Percentiles rank a stretch among this genome's conserved stretches.
These are phyloP conservation scores for Geoglossum glabrum DNA, from an alignment of 495 filamentous ascomycete species.

Conservation along the genomic window DNA sequence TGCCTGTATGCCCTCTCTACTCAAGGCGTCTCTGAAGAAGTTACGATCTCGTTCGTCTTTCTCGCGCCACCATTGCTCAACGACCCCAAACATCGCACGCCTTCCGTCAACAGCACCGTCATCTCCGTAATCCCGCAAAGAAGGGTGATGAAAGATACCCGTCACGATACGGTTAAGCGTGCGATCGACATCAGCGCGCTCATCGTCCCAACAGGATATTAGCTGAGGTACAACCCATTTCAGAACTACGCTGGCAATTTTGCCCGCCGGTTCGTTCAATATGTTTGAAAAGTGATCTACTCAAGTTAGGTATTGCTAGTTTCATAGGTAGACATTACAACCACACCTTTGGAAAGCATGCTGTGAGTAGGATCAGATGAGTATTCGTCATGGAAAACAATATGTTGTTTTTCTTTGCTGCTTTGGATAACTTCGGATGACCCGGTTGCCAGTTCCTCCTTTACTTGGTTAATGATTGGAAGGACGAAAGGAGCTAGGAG, in stretches of 20 bases:
- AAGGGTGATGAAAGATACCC: conserved; percentile 77
- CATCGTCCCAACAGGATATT: conserved; percentile 71
- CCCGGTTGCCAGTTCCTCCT: conserved; percentile 62
- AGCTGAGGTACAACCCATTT: conserved; percentile 71
- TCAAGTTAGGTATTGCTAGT: not conserved
- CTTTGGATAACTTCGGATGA: conserved; percentile 70
- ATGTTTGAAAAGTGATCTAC: conserved; percentile 20
- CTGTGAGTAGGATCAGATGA: conserved; percentile 71
- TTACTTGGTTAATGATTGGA: conserved; percentile 68
- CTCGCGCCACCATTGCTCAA: conserved; percentile 60
- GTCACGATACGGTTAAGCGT: conserved; percentile 53
- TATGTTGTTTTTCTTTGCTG: conserved; percentile 56
- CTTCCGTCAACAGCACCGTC: conserved; percentile 59
- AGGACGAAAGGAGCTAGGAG: conserved; percentile 70
- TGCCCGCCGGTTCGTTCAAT: conserved; percentile 75
- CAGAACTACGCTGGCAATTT: conserved; percentile 53
- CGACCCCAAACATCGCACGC: conserved; percentile 50
- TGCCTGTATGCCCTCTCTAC: conserved; percentile 49
- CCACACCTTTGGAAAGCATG: conserved; percentile 73
- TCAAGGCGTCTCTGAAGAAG: conserved; percentile 48
- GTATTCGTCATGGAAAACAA: conserved; percentile 64
- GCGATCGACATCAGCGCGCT: conserved; percentile 41
- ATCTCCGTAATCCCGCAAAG: conserved; percentile 43
- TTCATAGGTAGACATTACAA: conserved; percentile 27
- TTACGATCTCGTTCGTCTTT: conserved; percentile 39